Base-by-base conservation (phyloP, 176 grass and related monocot genomes). In the Calamus simplicifolius region DNA sequence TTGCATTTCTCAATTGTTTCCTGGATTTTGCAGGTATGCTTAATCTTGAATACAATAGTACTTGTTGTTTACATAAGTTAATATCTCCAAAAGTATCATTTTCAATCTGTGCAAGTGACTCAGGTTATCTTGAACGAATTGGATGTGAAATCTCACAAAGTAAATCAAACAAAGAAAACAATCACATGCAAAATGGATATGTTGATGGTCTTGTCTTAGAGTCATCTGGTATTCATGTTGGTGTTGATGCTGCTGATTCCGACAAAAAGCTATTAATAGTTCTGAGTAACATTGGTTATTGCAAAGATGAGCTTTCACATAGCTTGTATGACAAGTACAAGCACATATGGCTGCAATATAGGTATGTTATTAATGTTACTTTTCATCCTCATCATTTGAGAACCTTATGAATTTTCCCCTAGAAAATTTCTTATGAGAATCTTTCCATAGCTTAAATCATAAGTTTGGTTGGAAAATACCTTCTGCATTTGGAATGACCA, bases 221-320 rank as follows among this genome's bases (percentile, higher is more conserved):
- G 57, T 58, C 70, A 57, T 79, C 69, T 69, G 55, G 25, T 71
- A 64, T 61, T 54, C 57, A 63, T 49, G 67, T 78, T 73, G 84
- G 73, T 48, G 35, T 53, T 25, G 69, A n/a, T 66, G 59, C 28
- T 76, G 17, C 49, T 27, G 79, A 76, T 60, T 75, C 72, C 29
- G 73, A 89, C 57, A 92, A 88, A 71, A 98, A 98, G 49, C 81
- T 98, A 29, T 59, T 98, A 52, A 81, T 98, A 75, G 81, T 98
- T 85, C 73, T 98, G 75, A 92, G 93, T 82, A 98, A 98, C 66
- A 98, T 98, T 81, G 93, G 93, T 25, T 92, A 87, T 73, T 98
- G 88, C 57, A 98, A 89, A 85, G 76, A 71, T 50, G 93, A 98
- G 56, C 84, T 98, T 77, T 98, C 93, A 63, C 54, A 79, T 67